Evolutionary conservation across 1,284 basidiomycete species (phyloP).

Genomic region (Cryptococcus floricola): DNA sequence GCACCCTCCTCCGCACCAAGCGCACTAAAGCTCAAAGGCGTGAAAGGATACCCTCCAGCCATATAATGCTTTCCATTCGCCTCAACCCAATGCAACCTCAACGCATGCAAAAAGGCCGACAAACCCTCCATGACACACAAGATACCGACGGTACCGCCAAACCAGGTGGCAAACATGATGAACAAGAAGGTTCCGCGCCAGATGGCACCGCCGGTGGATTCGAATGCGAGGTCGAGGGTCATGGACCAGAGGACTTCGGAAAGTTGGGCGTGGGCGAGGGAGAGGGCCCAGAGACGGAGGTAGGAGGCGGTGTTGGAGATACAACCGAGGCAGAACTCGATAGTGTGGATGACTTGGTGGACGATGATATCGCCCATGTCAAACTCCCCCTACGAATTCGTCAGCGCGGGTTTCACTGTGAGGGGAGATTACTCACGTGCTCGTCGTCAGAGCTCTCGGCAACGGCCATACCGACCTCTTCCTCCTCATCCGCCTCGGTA

Average conservation of each 20-base stretch:
- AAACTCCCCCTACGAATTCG: constrained; percentile 52
- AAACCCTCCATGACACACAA: constrained; percentile 94
- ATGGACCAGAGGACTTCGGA: constrained; percentile 91
- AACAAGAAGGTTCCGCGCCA: constrained; percentile 52
- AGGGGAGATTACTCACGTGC: constrained; percentile 37
- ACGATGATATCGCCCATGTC: constrained; percentile 94
- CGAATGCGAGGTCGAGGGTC: constrained; percentile 65
- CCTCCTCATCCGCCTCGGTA: constrained; percentile 69
- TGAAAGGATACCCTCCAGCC: constrained; percentile 68
- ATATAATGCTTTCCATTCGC: constrained; percentile 95
- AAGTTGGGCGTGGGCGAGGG: constrained; percentile 94
- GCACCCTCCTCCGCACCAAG: constrained; percentile 11
- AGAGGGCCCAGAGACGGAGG: constrained; percentile 96
- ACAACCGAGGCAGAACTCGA: constrained; percentile 97
- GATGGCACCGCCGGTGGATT: constrained; percentile 54
- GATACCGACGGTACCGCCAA: constrained; percentile 68
- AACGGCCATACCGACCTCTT: constrained; percentile 71
- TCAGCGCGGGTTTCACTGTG: constrained; percentile 5
- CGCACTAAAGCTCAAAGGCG: constrained; percentile 46
- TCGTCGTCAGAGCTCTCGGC: constrained; percentile 58
- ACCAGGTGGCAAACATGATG: constrained; percentile 74
- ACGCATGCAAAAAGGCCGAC: constrained; percentile 90
- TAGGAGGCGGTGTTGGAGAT: constrained; percentile 99
- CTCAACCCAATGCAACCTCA: constrained; percentile 96
- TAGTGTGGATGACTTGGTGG: constrained; percentile 96